Conservation (phyloP, 2,329 filamentous ascomycete species). For the Talaromyces sp. region DNA sequence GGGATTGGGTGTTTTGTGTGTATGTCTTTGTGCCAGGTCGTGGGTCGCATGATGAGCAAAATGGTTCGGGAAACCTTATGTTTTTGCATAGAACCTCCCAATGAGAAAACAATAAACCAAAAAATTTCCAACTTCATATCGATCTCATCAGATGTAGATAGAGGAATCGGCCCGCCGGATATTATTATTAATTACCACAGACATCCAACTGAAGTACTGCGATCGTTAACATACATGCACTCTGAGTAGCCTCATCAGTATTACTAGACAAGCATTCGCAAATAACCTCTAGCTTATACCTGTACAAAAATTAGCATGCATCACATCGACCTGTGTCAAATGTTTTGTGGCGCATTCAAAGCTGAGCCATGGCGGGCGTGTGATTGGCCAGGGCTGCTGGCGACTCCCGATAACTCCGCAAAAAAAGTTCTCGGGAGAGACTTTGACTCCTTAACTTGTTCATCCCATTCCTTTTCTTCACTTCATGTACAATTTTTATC, state of each 20-base stretch:
- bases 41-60: slow-evolving; percentile 33
- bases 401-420: slow-evolving; percentile 1
- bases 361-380: neutral
- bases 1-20: slow-evolving; percentile 35
- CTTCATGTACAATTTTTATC: neutral
- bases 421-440: slow-evolving; percentile 10
- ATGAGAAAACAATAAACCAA: slow-evolving; percentile 31
- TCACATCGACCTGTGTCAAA: neutral
- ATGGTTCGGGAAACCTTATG: slow-evolving; percentile 34
- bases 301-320: neutral
- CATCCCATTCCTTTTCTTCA: neutral
- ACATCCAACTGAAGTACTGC: neutral
- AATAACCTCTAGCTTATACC: neutral
- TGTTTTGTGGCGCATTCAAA: neutral
- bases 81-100: slow-evolving; percentile 40
- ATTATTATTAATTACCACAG: neutral
- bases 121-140: slow-evolving; percentile 22
- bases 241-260: neutral
- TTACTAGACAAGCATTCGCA: neutral
- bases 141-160: neutral
- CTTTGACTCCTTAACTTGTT: neutral
- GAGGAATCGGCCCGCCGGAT: neutral
- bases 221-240: neutral
- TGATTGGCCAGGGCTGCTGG: slow-evolving; percentile 7
- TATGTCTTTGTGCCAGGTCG: slow-evolving; percentile 23